Evolutionary conservation across 1,284 basidiomycete genomes (phyloP).

Genomic region (Quambalaria eucalypti): DNA sequence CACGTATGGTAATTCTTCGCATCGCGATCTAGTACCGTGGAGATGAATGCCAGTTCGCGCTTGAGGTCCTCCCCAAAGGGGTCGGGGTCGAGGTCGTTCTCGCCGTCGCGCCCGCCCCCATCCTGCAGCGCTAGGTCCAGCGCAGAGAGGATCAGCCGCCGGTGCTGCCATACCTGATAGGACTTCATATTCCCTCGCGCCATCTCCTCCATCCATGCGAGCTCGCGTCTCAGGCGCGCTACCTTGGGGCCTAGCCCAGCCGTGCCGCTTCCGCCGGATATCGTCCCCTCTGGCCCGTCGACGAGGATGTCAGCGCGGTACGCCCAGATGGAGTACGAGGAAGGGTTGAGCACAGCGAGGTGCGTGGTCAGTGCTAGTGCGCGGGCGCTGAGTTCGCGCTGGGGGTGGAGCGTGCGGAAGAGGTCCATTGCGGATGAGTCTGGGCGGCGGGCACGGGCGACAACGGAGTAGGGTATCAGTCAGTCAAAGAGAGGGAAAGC

Average conservation of each 20-base stretch:
- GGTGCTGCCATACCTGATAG: slow-evolving; percentile 39
- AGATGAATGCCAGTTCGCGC: slow-evolving; percentile 27
- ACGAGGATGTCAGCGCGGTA: slow-evolving; percentile 33
- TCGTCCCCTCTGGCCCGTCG: background rate
- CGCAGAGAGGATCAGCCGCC: background rate
- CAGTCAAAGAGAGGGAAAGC: too few relatives aligned
- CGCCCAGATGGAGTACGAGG: slow-evolving; percentile 38
- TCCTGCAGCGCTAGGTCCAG: too few relatives aligned
- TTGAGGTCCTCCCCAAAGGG: slow-evolving; percentile 12
- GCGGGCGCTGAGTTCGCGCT: slow-evolving; percentile 21
- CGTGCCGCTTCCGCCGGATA: background rate
- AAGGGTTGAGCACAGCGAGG: slow-evolving; percentile 31
- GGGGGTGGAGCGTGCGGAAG: slow-evolving; percentile 26
- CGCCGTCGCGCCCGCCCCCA: background rate
- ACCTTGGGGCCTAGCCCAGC: slow-evolving; percentile 3
- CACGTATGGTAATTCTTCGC: slow-evolving; percentile 45
- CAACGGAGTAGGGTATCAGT: too few relatives aligned
- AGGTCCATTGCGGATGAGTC: slow-evolving; percentile 39
- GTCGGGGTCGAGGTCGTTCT: background rate
- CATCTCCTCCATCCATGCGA: slow-evolving; percentile 29
- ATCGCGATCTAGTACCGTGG: slow-evolving; percentile 20
- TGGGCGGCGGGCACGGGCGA: slow-evolving; percentile 2
- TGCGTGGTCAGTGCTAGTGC: slow-evolving; percentile 32
- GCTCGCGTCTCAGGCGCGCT: slow-evolving; percentile 14
- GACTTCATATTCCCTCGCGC: slow-evolving; percentile 39